Evolutionary conservation across 768 basidiomycete species (phyloP).

Genomic region (Mycena capillaripes): DNA sequence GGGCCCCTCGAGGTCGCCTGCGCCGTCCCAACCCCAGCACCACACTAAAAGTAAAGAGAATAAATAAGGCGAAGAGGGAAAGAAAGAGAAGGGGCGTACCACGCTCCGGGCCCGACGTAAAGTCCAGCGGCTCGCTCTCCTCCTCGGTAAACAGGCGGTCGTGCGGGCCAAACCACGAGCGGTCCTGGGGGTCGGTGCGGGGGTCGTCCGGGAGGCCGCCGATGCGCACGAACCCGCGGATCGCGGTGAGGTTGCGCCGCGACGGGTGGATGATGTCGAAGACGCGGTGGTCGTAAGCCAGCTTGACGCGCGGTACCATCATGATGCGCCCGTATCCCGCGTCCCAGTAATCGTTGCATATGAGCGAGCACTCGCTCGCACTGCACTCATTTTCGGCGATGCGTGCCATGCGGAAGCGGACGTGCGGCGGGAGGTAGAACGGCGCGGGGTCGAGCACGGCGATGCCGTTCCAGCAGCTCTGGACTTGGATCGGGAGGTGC

Average conservation of each 20-base stretch:
- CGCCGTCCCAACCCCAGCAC: slow-evolving; percentile 99
- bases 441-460: slow-evolving; percentile 96
- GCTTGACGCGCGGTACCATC: slow-evolving; percentile 97
- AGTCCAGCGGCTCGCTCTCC: slow-evolving; percentile 83
- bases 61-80: slow-evolving; percentile 11
- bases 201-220: slow-evolving; percentile 98
- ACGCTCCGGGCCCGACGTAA: slow-evolving; percentile 85
- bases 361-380: slow-evolving; percentile 94
- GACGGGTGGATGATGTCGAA: slow-evolving; percentile 95
- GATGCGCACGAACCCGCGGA: slow-evolving; percentile 93
- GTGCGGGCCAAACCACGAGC: slow-evolving; percentile 98
- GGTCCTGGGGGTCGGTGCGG: slow-evolving; percentile 95
- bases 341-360: slow-evolving; percentile 99
- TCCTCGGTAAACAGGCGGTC: slow-evolving; percentile 94
- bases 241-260: slow-evolving; percentile 94
- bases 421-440: slow-evolving; percentile 91
- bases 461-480: slow-evolving; percentile 99
- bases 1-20: slow-evolving; percentile 96
- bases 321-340: slow-evolving; percentile 96
- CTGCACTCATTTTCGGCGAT: slow-evolving; percentile 93
- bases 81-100: slow-evolving; percentile 68
- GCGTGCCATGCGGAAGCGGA: slow-evolving; percentile 95
- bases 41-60: slow-evolving; percentile 71
- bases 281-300: slow-evolving; percentile 96
- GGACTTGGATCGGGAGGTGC: slow-evolving; percentile 96